Percentiles rank a stretch among this genome's conserved stretches.
Evolutionary conservation across 805 yeast genomes (phyloP).

Genomic region (Kodamaea lidongshanica): DNA sequence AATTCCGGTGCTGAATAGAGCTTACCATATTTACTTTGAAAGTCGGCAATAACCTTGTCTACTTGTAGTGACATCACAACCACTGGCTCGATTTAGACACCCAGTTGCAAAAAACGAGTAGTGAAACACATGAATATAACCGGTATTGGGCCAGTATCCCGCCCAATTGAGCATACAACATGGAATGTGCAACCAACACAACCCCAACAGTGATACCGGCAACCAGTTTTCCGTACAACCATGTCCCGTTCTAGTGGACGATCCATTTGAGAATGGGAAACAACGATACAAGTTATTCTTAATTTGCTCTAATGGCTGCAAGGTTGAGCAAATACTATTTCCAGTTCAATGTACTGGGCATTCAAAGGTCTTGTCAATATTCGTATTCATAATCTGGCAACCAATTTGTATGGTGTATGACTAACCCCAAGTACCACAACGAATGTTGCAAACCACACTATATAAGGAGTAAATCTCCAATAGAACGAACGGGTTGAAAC

Average conservation of each 20-base stretch:
- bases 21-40: conserved; percentile 39
- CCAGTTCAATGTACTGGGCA: no score
- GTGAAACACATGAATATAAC: conserved; percentile 74
- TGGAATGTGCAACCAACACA: conserved; percentile 89
- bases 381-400: no score
- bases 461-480: no score
- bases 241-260: conserved; percentile 68
- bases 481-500: no score
- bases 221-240: conserved; percentile 78
- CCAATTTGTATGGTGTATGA: no score
- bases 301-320: conserved; percentile 39
- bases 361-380: no score
- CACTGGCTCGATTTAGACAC: conserved; percentile 93
- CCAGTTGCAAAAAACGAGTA: conserved; percentile 90
- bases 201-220: conserved; percentile 94
- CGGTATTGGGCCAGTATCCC: conserved; percentile 79
- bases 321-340: no score
- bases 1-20: conserved; percentile 57
- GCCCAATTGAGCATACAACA: conserved; percentile 91
- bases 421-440: no score
- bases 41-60: conserved; percentile 66
- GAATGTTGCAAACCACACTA: no score
- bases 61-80: conserved; percentile 92
- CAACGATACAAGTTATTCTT: conserved; percentile 50
- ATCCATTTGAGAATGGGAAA: conserved; percentile 86